Conservation (phyloP, 306 rosid species). For the Vigna nakashimae region DNA sequence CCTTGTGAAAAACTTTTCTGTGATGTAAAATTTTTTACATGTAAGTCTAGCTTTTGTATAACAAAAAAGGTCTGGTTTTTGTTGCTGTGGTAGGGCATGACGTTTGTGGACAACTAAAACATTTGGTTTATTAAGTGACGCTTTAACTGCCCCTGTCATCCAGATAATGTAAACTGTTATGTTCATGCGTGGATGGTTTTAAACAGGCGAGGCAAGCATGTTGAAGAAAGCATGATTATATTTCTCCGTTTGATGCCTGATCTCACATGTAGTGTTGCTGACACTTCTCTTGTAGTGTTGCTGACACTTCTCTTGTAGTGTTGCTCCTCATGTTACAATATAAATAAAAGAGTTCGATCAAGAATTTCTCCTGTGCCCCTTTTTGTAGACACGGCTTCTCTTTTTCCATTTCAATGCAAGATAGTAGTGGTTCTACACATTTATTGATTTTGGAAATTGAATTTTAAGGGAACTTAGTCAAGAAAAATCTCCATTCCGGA, state of each 20-base stretch:
- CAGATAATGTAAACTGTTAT: slow-evolving; percentile 3
- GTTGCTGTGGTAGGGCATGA: slow-evolving; percentile 39
- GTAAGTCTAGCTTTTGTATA: slow-evolving; percentile 46
- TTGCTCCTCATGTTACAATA: slow-evolving; percentile 22
- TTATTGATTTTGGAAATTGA: slow-evolving; percentile 13
- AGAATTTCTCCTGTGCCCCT: neutral
- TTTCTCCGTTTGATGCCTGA: slow-evolving; percentile 23
- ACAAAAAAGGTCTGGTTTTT: slow-evolving; percentile 30
- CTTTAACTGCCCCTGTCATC: slow-evolving; percentile 16
- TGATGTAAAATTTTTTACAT: slow-evolving; percentile 50
- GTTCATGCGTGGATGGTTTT: slow-evolving; percentile 21
- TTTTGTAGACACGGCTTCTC: neutral
- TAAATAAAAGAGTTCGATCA: neutral
- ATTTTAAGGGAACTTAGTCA: neutral
- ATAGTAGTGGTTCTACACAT: neutral
- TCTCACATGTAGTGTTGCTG: neutral
- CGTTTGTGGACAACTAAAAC: slow-evolving; percentile 31
- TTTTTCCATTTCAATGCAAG: neutral
- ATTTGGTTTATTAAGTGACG: slow-evolving; percentile 33
- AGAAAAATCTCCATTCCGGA: too few relatives aligned
- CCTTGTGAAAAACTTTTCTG: slow-evolving; percentile 50
- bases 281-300: slow-evolving; percentile 11
- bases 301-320: slow-evolving; percentile 6
- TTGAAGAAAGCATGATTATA: slow-evolving; percentile 8
- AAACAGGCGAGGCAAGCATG: slow-evolving; percentile 10